Percentiles rank a stretch among this genome's conserved stretches.
These are phyloP conservation scores for Vanderwaltozyma tropicalis DNA, from an alignment of 805 yeast genomes.

Conservation along the genomic window DNA sequence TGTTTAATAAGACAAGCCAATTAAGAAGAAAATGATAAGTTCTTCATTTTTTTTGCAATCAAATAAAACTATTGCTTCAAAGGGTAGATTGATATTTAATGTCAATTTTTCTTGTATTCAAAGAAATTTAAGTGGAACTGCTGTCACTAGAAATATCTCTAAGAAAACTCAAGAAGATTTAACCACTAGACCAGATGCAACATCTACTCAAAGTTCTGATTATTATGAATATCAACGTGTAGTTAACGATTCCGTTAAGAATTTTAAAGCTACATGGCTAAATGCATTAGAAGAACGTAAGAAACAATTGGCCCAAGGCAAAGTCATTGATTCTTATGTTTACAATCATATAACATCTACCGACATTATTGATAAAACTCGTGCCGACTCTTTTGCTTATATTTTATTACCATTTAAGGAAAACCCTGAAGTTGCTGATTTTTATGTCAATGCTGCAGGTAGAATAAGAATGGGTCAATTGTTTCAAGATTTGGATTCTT, in stretches of 20 bases:
- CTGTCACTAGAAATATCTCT: background rate
- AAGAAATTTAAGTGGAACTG: background rate
- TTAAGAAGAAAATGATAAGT: too few species aligned
- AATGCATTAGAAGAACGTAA: conserved; percentile 70
- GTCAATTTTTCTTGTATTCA: too few species aligned
- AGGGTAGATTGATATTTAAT: too few species aligned
- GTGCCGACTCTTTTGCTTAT: conserved; percentile 66
- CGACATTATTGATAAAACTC: conserved; percentile 58
- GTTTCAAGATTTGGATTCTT: conserved; percentile 87
- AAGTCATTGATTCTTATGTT: conserved; percentile 56
- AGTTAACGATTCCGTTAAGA: conserved; percentile 22
- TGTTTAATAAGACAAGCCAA: too few species aligned
- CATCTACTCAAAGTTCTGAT: conserved; percentile 60
- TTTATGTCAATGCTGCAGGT: conserved; percentile 86
- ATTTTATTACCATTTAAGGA: conserved; percentile 72
- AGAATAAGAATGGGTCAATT: conserved; percentile 84
- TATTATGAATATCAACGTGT: conserved; percentile 41
- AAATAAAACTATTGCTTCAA: too few species aligned
- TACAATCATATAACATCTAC: conserved; percentile 65
- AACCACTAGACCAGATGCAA: conserved; percentile 46
- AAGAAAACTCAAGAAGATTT: conserved; percentile 7
- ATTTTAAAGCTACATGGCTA: conserved; percentile 63
- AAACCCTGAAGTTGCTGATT: conserved; percentile 72
- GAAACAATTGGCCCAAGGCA: conserved; percentile 63
- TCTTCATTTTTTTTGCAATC: too few species aligned